These are phyloP conservation scores for Fraxinus pennsylvanica DNA, from an alignment of 257 asterid genomes.

Conservation along the genomic window DNA sequence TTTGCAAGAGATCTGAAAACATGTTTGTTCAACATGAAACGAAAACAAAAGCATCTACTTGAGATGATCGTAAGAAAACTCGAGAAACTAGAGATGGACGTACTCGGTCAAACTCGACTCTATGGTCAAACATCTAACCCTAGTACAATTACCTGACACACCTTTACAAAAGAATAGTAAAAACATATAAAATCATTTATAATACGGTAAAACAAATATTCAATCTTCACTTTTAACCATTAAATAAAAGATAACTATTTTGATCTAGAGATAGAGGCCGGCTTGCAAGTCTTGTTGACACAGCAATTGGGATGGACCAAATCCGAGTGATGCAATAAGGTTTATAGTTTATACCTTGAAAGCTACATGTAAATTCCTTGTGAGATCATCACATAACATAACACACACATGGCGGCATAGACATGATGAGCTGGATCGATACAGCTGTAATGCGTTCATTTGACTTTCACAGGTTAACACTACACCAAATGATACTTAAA, in stretches of 20 bases:
- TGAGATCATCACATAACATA: neutral
- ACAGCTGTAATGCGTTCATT: neutral
- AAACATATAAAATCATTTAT: neutral
- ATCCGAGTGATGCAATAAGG: neutral
- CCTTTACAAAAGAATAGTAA: neutral
- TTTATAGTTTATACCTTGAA: neutral
- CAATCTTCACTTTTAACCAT: neutral
- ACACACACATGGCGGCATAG: neutral
- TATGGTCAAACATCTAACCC: too few relatives aligned
- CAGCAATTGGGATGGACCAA: neutral
- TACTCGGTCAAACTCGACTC: neutral
- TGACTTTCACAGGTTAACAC: too few relatives aligned
- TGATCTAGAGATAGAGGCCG: slow-evolving; percentile 20
- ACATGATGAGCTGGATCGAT: neutral
- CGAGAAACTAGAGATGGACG: too few relatives aligned
- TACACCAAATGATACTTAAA: too few relatives aligned
- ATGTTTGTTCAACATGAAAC: neutral
- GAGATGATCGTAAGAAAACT: neutral
- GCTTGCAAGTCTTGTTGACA: neutral
- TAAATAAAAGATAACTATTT: neutral
- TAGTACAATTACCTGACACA: neutral
- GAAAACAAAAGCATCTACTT: neutral
- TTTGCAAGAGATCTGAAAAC: too few relatives aligned
- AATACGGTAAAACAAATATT: neutral
- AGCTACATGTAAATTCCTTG: neutral